Conservation (phyloP, 1,139 yeast species). For the Suhomyces bribrorum region DNA sequence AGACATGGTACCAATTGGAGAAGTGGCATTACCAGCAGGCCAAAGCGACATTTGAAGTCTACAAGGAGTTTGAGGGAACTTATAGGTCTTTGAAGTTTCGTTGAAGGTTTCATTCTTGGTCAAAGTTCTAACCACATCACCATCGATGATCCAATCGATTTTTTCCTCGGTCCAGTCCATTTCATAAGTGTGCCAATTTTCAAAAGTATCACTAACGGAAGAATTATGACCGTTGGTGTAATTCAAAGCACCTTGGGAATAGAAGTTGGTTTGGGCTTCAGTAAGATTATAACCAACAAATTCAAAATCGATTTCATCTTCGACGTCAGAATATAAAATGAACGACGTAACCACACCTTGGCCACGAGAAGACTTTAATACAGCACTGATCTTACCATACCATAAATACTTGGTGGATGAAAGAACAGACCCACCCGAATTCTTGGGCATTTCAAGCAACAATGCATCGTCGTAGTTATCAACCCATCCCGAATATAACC, state of each 20-base stretch:
- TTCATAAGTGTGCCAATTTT: constrained; percentile 72
- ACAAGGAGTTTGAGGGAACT: constrained; percentile 90
- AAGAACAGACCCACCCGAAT: constrained; percentile 77
- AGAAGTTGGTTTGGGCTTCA: constrained; percentile 73
- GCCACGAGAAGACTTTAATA: constrained; percentile 70
- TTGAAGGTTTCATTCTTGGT: constrained; percentile 68
- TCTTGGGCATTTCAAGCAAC: constrained; percentile 73
- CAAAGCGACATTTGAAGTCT: constrained; percentile 84
- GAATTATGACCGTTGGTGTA: constrained; percentile 59
- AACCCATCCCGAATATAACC: constrained; percentile 75
- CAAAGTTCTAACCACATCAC: constrained; percentile 66
- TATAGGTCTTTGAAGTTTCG: constrained; percentile 55
- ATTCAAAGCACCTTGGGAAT: constrained; percentile 71
- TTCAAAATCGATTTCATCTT: constrained; percentile 90
- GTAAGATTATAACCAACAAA: constrained; percentile 73
- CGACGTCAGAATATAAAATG: constrained; percentile 78
- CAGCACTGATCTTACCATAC: constrained; percentile 81
- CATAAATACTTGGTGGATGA: constrained; percentile 80
- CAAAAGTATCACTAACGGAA: constrained; percentile 55
- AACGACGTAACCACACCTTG: constrained; percentile 86
- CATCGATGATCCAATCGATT: constrained; percentile 76
- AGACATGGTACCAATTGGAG: constrained; percentile 73
- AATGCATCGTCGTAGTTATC: constrained; percentile 57
- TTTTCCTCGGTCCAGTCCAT: constrained; percentile 82
- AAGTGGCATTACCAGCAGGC: constrained; percentile 81